Evolutionary conservation across 1,284 basidiomycete species (phyloP).

Genomic region (Exobasidium cylindrosporum): DNA sequence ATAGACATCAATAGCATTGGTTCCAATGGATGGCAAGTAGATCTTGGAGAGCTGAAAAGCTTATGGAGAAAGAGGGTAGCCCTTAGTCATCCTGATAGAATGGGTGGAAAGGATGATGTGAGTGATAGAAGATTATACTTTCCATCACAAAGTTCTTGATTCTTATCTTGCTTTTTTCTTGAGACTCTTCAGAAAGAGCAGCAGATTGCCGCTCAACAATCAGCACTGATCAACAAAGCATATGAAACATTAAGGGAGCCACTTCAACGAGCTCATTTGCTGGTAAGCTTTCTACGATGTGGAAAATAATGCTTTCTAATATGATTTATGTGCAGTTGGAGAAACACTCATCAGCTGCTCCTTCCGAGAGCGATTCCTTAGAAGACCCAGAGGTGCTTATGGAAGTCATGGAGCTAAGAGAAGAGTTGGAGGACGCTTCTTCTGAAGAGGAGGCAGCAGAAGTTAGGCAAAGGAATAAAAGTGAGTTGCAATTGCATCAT

Average conservation of each 20-base stretch:
- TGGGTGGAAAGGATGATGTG: constrained; percentile 33
- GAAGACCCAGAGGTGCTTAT: constrained; percentile 49
- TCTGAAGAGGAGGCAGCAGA: constrained; percentile 36
- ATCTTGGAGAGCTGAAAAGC: constrained; percentile 33
- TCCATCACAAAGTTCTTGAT: neutral
- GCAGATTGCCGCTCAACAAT: constrained; percentile 45
- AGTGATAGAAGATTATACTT: constrained; percentile 6
- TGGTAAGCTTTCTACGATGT: constrained; percentile 18
- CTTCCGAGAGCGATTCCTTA: constrained; percentile 38
- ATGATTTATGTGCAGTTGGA: constrained; percentile 26
- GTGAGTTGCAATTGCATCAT: constrained; percentile 6
- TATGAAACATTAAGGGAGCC: constrained; percentile 51
- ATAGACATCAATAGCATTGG: constrained; percentile 27
- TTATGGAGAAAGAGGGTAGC: constrained; percentile 47
- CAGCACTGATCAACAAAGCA: constrained; percentile 48
- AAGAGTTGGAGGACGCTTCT: constrained; percentile 40
- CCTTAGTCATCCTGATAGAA: constrained; percentile 48
- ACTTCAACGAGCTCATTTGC: constrained; percentile 38
- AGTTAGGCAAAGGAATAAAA: constrained; percentile 30
- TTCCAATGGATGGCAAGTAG: constrained; percentile 39
- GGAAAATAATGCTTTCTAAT: neutral
- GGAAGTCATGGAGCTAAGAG: constrained; percentile 52
- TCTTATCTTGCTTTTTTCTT: too few species aligned
- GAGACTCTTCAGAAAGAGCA: constrained; percentile 34
- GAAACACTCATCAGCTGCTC: constrained; percentile 20